phyloP scores from a whole-genome alignment of 2,329 filamentous ascomycete genomes.

The Apiospora aurea region DNA sequence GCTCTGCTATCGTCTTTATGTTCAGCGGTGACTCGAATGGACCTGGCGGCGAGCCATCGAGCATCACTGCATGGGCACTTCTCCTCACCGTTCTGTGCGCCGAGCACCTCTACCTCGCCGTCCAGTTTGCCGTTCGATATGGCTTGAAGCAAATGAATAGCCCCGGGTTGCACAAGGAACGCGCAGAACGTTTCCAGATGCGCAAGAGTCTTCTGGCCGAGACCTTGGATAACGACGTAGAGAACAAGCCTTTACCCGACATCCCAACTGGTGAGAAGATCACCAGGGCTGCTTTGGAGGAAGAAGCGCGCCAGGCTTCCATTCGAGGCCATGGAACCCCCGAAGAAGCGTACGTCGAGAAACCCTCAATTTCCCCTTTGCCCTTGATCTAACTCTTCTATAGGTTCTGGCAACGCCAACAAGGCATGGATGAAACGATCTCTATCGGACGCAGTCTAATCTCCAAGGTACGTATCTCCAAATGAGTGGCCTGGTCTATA shows the following conservation, averaged over 20 bases:
- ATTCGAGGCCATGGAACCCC: constrained; percentile 56
- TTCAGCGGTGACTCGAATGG: constrained; percentile 76
- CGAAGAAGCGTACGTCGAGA: constrained; percentile 55
- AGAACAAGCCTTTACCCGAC: constrained; percentile 56
- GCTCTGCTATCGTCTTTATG: constrained; percentile 86
- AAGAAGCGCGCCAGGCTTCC: constrained; percentile 62
- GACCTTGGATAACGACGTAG: constrained; percentile 65
- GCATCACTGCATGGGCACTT: constrained; percentile 81
- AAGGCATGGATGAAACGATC: constrained; percentile 64
- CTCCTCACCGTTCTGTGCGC: constrained; percentile 83
- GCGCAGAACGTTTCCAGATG: constrained; percentile 79
- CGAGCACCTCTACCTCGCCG: constrained; percentile 87
- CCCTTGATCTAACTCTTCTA: background rate
- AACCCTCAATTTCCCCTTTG: background rate
- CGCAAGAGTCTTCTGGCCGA: constrained; percentile 82
- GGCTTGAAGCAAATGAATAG: constrained; percentile 84
- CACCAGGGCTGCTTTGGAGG: constrained; percentile 70
- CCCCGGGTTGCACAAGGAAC: constrained; percentile 84
- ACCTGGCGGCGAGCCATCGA: constrained; percentile 69
- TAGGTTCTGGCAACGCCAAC: constrained; percentile 70
- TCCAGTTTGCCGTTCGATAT: constrained; percentile 74
- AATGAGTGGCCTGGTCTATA: background rate
- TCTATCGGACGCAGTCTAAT: constrained; percentile 63
- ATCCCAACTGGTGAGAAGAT: constrained; percentile 66
- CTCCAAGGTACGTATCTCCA: constrained; percentile 46